These are phyloP conservation scores for Penicillium manginii DNA, from an alignment of 495 filamentous ascomycete species.

Conservation along the genomic window DNA sequence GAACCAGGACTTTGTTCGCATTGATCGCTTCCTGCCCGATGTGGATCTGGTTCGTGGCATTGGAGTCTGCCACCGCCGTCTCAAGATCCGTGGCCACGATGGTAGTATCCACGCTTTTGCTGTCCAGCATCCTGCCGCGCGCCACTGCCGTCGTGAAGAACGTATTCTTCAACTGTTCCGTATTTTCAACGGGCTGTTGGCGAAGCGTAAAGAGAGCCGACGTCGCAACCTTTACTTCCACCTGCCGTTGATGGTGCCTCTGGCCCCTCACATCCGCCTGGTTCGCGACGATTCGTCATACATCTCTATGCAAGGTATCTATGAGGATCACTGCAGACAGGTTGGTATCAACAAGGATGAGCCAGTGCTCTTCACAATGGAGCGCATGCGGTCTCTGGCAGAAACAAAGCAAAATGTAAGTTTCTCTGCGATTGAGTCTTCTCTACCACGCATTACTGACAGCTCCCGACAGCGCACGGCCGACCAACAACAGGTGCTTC, in stretches of 20 bases:
- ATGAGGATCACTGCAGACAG: slow-evolving; percentile 90
- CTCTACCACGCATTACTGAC: slow-evolving; percentile 10
- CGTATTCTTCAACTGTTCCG: slow-evolving; percentile 96
- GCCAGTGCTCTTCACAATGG: slow-evolving; percentile 91
- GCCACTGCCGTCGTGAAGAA: slow-evolving; percentile 91
- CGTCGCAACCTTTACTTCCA: slow-evolving; percentile 95
- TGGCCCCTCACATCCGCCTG: slow-evolving; percentile 90
- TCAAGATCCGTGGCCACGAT: slow-evolving; percentile 98
- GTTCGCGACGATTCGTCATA: slow-evolving; percentile 95
- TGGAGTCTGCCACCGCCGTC: slow-evolving; percentile 83
- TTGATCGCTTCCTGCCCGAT: slow-evolving; percentile 93
- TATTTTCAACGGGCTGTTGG: slow-evolving; percentile 89
- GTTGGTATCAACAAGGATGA: slow-evolving; percentile 90
- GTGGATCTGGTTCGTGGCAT: slow-evolving; percentile 89
- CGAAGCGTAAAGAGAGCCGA: slow-evolving; percentile 90
- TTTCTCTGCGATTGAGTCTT: neutral
- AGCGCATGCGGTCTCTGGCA: slow-evolving; percentile 77
- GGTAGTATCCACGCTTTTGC: slow-evolving; percentile 94
- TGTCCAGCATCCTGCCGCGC: slow-evolving; percentile 90
- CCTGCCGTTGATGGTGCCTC: slow-evolving; percentile 89
- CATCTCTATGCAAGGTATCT: slow-evolving; percentile 90
- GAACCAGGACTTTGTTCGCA: slow-evolving; percentile 95
- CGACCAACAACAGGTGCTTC: slow-evolving; percentile 71
- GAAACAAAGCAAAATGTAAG: slow-evolving; percentile 67
- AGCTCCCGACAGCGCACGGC: slow-evolving; percentile 54